Evolutionary conservation across 768 basidiomycete species (phyloP).

Genomic region (Psilocybe sp.): DNA sequence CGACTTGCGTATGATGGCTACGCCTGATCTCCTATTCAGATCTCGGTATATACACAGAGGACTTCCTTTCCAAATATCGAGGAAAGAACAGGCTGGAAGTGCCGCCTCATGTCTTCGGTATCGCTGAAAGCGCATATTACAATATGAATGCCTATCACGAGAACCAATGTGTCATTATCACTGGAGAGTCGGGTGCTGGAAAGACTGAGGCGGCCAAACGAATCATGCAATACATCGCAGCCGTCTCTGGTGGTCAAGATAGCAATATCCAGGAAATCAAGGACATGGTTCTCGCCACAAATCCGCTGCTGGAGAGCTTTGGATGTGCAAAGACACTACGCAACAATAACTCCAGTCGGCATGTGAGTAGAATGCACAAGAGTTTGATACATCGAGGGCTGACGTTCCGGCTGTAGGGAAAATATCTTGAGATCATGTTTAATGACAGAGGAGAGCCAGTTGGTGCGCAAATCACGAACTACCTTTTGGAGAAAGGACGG

Average conservation of each 20-base stretch:
- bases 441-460: conserved; percentile 90
- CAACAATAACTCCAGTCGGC: conserved; percentile 98
- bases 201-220: conserved; percentile 99
- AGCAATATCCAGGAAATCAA: conserved; percentile 96
- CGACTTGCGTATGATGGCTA: neutral
- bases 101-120: conserved; percentile 95
- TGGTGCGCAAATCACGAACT: conserved; percentile 98
- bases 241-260: conserved; percentile 85
- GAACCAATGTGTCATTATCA: conserved; percentile 99
- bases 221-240: conserved; percentile 99
- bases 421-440: conserved; percentile 99
- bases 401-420: conserved; percentile 61
- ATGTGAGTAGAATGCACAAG: conserved; percentile 55
- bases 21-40: conserved; percentile 43
- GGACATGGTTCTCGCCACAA: conserved; percentile 99
- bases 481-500: conserved; percentile 93
- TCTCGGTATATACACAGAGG: conserved; percentile 96
- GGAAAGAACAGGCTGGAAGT: conserved; percentile 99
- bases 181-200: conserved; percentile 97
- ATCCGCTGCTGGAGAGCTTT: conserved; percentile 95
- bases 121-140: conserved; percentile 97
- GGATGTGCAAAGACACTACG: conserved; percentile 98
- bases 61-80: conserved; percentile 78
- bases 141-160: conserved; percentile 99
- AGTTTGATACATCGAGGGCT: neutral